Conservation (phyloP, 192 early-diverging fungal species). For the Dissophora ornata region DNA sequence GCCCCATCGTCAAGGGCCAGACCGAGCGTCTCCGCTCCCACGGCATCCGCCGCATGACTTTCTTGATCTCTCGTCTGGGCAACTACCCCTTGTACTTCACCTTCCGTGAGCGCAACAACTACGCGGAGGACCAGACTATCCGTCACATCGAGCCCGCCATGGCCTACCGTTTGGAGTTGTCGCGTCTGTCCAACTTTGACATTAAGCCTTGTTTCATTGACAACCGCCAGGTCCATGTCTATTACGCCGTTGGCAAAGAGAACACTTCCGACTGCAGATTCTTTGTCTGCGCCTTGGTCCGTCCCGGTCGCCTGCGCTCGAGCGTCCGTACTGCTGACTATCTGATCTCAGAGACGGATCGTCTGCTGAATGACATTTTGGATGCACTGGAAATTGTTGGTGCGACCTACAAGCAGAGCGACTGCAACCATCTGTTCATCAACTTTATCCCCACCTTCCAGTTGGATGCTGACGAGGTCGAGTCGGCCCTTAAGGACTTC, state of each 20-base stretch:
- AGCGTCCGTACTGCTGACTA: constrained; percentile 92
- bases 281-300: constrained; percentile 97
- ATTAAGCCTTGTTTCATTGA: constrained; percentile 95
- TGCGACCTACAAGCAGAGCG: constrained; percentile 91
- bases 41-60: constrained; percentile 89
- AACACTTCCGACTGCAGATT: constrained; percentile 95
- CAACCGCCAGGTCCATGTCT: constrained; percentile 96
- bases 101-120: constrained; percentile 90
- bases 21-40: constrained; percentile 74
- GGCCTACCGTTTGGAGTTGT: constrained; percentile 97
- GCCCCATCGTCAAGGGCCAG: constrained; percentile 68
- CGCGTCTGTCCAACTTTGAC: constrained; percentile 92
- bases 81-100: constrained; percentile 95
- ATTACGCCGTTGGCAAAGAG: constrained; percentile 94
- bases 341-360: constrained; percentile 93
- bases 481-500: constrained; percentile 86
- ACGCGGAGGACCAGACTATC: constrained; percentile 91
- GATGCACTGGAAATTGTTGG: constrained; percentile 96
- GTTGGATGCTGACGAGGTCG: constrained; percentile 86
- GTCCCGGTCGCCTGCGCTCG: constrained; percentile 86
- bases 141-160: constrained; percentile 98
- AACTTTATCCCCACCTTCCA: constrained; percentile 98
- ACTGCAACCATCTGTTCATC: constrained; percentile 99
- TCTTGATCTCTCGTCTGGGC: constrained; percentile 85
- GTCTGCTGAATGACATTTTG: constrained; percentile 92